Percentiles rank a stretch among this genome's conserved stretches.
Conservation (phyloP, 345 rosid genomes). For the Reutealis trisperma region DNA sequence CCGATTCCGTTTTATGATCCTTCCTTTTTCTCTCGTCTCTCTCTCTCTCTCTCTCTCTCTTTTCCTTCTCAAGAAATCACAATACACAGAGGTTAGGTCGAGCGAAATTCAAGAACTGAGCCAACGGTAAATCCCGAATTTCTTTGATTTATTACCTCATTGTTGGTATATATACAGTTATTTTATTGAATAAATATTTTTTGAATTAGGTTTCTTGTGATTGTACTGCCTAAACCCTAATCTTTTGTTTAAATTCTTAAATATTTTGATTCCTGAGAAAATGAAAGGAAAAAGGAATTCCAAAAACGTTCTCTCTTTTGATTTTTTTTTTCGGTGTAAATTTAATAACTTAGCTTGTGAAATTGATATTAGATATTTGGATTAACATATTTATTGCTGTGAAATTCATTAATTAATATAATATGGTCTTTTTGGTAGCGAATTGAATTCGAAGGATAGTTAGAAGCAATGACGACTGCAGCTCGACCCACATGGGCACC, state of each 20-base stretch:
- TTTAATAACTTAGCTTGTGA: neutral
- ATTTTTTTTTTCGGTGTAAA: neutral
- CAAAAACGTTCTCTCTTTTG: neutral
- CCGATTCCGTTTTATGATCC: neutral
- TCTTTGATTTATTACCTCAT: neutral
- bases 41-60: neutral
- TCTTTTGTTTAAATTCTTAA: neutral
- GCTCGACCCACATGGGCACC: slow-evolving; percentile 99
- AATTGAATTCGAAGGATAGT: neutral
- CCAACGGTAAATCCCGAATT: neutral
- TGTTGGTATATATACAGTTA: neutral
- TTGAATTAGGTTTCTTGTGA: neutral
- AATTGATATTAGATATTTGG: too few species aligned
- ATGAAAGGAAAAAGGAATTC: too few species aligned
- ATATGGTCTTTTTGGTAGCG: neutral
- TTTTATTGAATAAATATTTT: neutral
- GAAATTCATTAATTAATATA: neutral
- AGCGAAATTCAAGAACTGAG: neutral
- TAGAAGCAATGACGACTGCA: slow-evolving; percentile 79
- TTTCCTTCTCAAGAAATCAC: neutral
- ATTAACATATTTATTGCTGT: neutral
- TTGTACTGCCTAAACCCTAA: neutral
- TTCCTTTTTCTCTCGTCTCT: neutral
- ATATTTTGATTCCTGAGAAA: neutral
- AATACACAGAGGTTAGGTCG: neutral